Evolutionary conservation across 495 filamentous ascomycete species (phyloP).

Genomic region (Podospora didyma): DNA sequence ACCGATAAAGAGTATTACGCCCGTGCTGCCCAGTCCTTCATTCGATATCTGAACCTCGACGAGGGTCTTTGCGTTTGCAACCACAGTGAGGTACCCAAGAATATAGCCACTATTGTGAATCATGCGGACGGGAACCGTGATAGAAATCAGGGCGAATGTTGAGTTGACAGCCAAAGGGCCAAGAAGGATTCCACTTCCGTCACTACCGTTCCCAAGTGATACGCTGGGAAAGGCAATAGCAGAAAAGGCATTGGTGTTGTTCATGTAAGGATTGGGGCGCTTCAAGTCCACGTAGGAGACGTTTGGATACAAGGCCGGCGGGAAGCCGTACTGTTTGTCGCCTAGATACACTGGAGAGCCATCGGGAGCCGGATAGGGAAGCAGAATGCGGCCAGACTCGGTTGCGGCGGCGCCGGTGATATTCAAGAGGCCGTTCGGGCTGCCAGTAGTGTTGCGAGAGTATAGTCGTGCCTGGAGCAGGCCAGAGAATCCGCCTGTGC

Average conservation of each 20-base stretch:
- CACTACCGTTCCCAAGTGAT: slow-evolving; percentile 46
- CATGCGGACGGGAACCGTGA: slow-evolving; percentile 71
- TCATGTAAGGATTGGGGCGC: slow-evolving; percentile 32
- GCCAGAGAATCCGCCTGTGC: slow-evolving; percentile 44
- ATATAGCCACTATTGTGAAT: slow-evolving; percentile 54
- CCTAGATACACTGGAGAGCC: slow-evolving; percentile 57
- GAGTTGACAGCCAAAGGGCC: slow-evolving; percentile 67
- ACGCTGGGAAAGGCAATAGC: slow-evolving; percentile 47
- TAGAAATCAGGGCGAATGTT: slow-evolving; percentile 70
- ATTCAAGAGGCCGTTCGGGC: slow-evolving; percentile 51
- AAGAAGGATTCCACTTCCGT: slow-evolving; percentile 52
- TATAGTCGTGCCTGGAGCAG: slow-evolving; percentile 65
- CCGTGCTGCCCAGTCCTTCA: slow-evolving; percentile 66
- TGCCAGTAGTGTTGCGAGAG: slow-evolving; percentile 58
- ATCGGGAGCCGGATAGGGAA: slow-evolving; percentile 56
- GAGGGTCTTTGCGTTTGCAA: slow-evolving; percentile 60
- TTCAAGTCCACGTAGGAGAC: slow-evolving; percentile 53
- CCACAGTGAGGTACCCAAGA: slow-evolving; percentile 71
- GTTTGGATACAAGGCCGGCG: slow-evolving; percentile 67
- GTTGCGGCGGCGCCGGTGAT: slow-evolving; percentile 45
- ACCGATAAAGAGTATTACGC: slow-evolving; percentile 63
- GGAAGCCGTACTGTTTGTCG: slow-evolving; percentile 57
- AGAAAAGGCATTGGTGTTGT: slow-evolving; percentile 33
- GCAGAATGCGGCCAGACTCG: slow-evolving; percentile 32
- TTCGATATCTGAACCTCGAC: slow-evolving; percentile 52